Evolutionary conservation across 345 rosid species (phyloP).

Genomic region (Sisymbrium altissimum): DNA sequence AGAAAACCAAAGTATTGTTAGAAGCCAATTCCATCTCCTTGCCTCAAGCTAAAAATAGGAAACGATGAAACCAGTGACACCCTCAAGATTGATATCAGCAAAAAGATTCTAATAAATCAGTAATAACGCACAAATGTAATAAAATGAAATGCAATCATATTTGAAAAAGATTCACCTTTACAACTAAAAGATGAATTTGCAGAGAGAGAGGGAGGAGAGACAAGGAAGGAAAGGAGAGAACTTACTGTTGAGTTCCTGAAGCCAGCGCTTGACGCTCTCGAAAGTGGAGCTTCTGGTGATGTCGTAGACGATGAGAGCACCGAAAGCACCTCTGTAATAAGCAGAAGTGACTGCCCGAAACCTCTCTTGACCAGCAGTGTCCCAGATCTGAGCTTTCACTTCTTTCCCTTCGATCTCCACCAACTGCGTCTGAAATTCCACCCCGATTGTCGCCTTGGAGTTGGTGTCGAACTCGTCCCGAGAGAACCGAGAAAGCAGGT

Average conservation of each 20-base stretch:
- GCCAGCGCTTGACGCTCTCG: constrained; percentile 87
- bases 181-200: too few species aligned
- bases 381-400: constrained; percentile 97
- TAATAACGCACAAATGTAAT: too few species aligned
- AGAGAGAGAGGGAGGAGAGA: too few species aligned
- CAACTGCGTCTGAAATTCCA: constrained; percentile 81
- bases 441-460: constrained; percentile 94
- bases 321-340: constrained; percentile 92
- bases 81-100: too few species aligned
- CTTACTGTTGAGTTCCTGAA: constrained; percentile 78
- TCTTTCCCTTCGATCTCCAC: constrained; percentile 88
- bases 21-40: not conserved
- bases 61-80: too few species aligned
- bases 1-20: not conserved
- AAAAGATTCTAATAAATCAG: too few species aligned
- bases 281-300: constrained; percentile 69
- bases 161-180: too few species aligned
- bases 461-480: constrained; percentile 81
- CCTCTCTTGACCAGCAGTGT: constrained; percentile 97
- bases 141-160: too few species aligned
- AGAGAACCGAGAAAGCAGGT: constrained; percentile 72
- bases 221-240: not conserved
- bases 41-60: not conserved
- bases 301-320: constrained; percentile 88
- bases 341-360: constrained; percentile 95